phyloP scores from a whole-genome alignment of 306 rosid species.

The Lathyrus tuberosus region DNA sequence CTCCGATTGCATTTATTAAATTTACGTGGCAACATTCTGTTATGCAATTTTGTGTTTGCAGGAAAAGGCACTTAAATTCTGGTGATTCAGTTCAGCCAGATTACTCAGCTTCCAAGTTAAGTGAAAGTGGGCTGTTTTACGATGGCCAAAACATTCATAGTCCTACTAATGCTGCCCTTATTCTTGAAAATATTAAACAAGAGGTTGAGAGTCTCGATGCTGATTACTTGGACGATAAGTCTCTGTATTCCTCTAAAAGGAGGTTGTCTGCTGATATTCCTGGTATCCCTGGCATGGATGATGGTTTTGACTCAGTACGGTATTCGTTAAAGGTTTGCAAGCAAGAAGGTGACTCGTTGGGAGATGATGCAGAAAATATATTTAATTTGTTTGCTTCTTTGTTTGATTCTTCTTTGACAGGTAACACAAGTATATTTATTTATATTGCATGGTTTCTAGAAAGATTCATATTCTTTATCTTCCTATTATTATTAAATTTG shows the following conservation, averaged over 20 bases:
- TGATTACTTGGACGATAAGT: conserved; percentile 55
- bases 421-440: conserved; percentile 47
- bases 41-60: conserved; percentile 47
- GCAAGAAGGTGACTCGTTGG: conserved; percentile 68
- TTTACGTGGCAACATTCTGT: conserved; percentile 2
- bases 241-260: conserved; percentile 54
- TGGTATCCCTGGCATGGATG: conserved; percentile 55
- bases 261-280: conserved; percentile 53
- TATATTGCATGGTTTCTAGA: not conserved
- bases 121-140: conserved; percentile 62
- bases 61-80: conserved; percentile 70
- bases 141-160: conserved; percentile 82
- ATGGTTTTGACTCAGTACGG: conserved; percentile 62
- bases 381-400: conserved; percentile 73
- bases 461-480: conserved; percentile 22
- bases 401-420: conserved; percentile 85
- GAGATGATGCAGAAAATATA: conserved; percentile 69
- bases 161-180: conserved; percentile 88
- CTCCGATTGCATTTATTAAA: not conserved
- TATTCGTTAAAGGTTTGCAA: conserved; percentile 62
- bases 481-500: conserved; percentile 24
- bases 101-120: conserved; percentile 57
- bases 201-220: conserved; percentile 66
- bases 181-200: conserved; percentile 83
- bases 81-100: conserved; percentile 52